These are phyloP conservation scores for Corymbia maculata DNA, from an alignment of 345 rosid species.

Conservation along the genomic window DNA sequence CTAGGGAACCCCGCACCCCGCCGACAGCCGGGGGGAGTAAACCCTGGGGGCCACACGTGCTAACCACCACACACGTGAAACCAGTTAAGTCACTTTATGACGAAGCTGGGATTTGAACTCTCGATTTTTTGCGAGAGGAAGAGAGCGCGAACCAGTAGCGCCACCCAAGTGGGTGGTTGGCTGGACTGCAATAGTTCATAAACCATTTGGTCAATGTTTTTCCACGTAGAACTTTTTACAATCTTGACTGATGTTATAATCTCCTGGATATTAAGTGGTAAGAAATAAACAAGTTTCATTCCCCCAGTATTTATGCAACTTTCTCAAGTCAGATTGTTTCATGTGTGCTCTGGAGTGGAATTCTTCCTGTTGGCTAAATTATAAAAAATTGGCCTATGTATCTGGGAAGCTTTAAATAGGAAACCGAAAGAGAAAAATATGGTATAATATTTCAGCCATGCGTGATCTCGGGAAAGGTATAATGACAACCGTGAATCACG, in stretches of 20 bases:
- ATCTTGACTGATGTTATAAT: background rate
- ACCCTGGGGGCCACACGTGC: too few species aligned
- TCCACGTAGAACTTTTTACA: background rate
- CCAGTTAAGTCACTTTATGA: too few species aligned
- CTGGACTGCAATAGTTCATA: background rate
- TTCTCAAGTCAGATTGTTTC: background rate
- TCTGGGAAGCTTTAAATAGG: background rate
- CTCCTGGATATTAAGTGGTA: background rate
- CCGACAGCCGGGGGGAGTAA: too few species aligned
- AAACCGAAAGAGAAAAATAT: background rate
- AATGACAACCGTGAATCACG: background rate
- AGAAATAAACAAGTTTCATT: background rate
- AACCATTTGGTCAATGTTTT: background rate
- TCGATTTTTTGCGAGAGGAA: too few species aligned
- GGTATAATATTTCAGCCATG: background rate
- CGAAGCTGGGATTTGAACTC: too few species aligned
- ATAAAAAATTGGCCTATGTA: background rate
- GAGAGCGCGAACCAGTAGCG: too few species aligned
- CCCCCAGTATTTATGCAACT: background rate
- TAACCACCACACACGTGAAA: too few species aligned
- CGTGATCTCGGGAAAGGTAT: background rate
- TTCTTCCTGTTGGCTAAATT: background rate
- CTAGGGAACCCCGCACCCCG: too few species aligned
- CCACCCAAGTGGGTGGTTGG: too few species aligned
- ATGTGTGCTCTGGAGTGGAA: background rate